Base-by-base conservation (phyloP, 345 rosid species). In the Eucalyptus regnans region DNA sequence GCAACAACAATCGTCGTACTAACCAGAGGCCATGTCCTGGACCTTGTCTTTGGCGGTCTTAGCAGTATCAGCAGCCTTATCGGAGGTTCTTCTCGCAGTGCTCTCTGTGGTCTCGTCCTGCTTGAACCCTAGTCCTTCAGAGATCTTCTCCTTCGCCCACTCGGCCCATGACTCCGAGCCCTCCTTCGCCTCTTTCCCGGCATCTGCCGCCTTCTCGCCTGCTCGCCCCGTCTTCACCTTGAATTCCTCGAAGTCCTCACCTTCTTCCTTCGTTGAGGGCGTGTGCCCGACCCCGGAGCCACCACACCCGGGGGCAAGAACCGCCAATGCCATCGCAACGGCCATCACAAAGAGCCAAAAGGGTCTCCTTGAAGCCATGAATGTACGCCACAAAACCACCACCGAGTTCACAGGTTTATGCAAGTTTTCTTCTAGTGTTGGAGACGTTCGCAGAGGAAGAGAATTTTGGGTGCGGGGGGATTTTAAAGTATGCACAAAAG, bases 81-180 rank as follows among this genome's bases (percentile, higher is more conserved):
- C 91, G 15, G 91, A 92, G 37, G 91, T 89, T 81, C 68, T 90
- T 86, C 87, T 88, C 3, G 89, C 91, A 8, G 92, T 60, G 48
- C 83, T 76, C 22, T 88, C 93, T 86, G 88, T 80, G 29, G 88
- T 50, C 8, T 91, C 95, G 22, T 90, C 92, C 14, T 76, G 91
- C 89, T 93, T 94, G 14, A 93, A 50, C n/a, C 95, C 94, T 17
- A 92, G 62, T 4, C 93, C 93, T 79, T 86, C 92, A 3, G 94
- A 86, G 23, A 93, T 87, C 88, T 93, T 94, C 88, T 92, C 95
- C 92, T 95, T 94, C 5, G 95, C 95, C 96, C 97, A 93, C 49
- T 85, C 94, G 0, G 93, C 87, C 96, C 95, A 95, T 1, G 96
- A 91, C 89, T 92, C 96, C 8, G 95, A 68, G 8, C 83, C 87